Conservation (phyloP, 1,284 basidiomycete genomes). For the Tetrapyrgos nigripes region DNA sequence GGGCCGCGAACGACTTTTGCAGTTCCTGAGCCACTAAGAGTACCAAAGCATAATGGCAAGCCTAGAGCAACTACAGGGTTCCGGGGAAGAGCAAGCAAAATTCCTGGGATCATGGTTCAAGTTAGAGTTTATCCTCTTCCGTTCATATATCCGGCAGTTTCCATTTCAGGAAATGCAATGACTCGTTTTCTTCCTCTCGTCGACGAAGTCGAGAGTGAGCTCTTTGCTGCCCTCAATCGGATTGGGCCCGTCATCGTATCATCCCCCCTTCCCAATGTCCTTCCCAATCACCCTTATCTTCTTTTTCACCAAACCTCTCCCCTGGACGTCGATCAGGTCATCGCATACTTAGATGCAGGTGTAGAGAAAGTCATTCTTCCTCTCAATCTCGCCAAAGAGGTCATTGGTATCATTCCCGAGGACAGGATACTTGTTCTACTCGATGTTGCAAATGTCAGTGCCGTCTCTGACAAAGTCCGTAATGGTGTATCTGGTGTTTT, state of each 20-base stretch:
- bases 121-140: background rate
- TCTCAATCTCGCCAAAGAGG: constrained; percentile 66
- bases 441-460: constrained; percentile 73
- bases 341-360: constrained; percentile 77
- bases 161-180: constrained; percentile 41
- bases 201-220: constrained; percentile 49
- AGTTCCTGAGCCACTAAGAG: constrained; percentile 57
- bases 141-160: background rate
- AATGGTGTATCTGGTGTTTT: constrained; percentile 79
- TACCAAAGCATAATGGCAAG: constrained; percentile 64
- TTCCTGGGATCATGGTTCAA: constrained; percentile 38
- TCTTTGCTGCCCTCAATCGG: constrained; percentile 69
- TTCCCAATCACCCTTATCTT: constrained; percentile 49
- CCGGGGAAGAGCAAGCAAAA: constrained; percentile 62
- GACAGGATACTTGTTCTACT: constrained; percentile 79
- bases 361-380: constrained; percentile 81
- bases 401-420: constrained; percentile 72
- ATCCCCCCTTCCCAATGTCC: constrained; percentile 30
- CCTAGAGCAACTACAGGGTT: constrained; percentile 68
- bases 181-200: constrained; percentile 68
- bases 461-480: constrained; percentile 76
- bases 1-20: constrained; percentile 51
- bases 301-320: constrained; percentile 62
- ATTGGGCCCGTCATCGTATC: constrained; percentile 77
- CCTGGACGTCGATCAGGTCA: constrained; percentile 60